Evolutionary conservation across 2,329 filamentous ascomycete species (phyloP), one percentile per base, ranked within the genome.

Genomic region (Diaporthe nobilis): DNA sequence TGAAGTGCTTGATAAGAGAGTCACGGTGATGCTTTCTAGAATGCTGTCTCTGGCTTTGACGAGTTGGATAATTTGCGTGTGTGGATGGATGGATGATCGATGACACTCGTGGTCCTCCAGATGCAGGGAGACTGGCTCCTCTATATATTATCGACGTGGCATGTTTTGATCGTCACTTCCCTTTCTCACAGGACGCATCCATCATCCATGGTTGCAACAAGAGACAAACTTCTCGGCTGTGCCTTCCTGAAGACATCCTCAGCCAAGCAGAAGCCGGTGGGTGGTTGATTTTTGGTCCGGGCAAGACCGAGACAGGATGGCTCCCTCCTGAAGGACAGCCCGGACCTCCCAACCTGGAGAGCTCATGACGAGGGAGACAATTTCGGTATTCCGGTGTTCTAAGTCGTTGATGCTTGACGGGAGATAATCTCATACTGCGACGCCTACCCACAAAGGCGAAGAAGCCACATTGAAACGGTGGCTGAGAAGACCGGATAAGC

Each of bases 181-280:
- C 51, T 53, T 49, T 31, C 13, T 28, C 20, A 13, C 13, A 25
- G 17, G 15, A n/a, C 13, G 7, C 22, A 63, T 34, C 28, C 15
- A 12, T 8, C 22, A 42, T 47, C 8, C 8, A 39, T 31, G 20
- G 22, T 22, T 25, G 10, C 44, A n/a, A 22, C 20, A 31, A 44
- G 57, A 44, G 57, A 44, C 17, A 44, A 12, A 3, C 15, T 3
- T 37, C 15, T 44, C n/a, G 34, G 22, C 31, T 65, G 75, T 61
- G 39, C 71, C 57, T 76, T 71, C 75, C 75, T 60, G 63, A 22
- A 65, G 65, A 53, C 57, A 71, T 74, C 4, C 17, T 25, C 39
- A 31, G 31, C 55, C 39, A 42, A 34, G 55, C 39, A 57, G 55
- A 42, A 42, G 53, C 12, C 9, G 55, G 42, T 34, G 25, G 25